phyloP scores from a whole-genome alignment of 106 monocot species.

The Platanthera guangdongensis region DNA sequence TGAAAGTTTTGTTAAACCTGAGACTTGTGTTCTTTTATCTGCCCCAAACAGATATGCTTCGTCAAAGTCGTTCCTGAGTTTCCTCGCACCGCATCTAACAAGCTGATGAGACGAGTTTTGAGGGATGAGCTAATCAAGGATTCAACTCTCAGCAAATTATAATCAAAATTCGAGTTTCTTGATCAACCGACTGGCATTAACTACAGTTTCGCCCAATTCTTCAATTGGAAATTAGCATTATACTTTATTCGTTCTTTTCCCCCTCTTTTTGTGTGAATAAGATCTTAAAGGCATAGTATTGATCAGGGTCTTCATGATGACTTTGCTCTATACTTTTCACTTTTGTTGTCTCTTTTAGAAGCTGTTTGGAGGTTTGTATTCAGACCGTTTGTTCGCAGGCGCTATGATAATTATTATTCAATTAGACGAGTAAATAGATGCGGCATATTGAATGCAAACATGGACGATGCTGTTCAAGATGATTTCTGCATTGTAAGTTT shows the following conservation, averaged over 20 bases:
- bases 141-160: conserved; percentile 36
- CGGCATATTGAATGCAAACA: too few relatives aligned
- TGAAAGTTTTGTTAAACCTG: not conserved
- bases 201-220: not conserved
- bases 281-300: not conserved
- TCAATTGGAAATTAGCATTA: not conserved
- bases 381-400: not conserved
- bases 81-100: conserved; percentile 64
- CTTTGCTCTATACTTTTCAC: too few relatives aligned
- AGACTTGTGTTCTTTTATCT: not conserved
- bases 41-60: conserved; percentile 36
- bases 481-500: not conserved
- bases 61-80: conserved; percentile 59
- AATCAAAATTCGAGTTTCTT: conserved; percentile 4
- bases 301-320: not conserved
- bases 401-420: not conserved
- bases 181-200: not conserved
- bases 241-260: not conserved
- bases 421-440: not conserved
- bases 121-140: conserved; percentile 43
- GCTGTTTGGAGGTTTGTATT: not conserved
- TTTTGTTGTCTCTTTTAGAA: not conserved
- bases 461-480: not conserved
- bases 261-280: too few relatives aligned
- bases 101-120: conserved; percentile 52